phyloP scores from a whole-genome alignment of 1,284 basidiomycete genomes.

The Lentinula novae-zelandiae region DNA sequence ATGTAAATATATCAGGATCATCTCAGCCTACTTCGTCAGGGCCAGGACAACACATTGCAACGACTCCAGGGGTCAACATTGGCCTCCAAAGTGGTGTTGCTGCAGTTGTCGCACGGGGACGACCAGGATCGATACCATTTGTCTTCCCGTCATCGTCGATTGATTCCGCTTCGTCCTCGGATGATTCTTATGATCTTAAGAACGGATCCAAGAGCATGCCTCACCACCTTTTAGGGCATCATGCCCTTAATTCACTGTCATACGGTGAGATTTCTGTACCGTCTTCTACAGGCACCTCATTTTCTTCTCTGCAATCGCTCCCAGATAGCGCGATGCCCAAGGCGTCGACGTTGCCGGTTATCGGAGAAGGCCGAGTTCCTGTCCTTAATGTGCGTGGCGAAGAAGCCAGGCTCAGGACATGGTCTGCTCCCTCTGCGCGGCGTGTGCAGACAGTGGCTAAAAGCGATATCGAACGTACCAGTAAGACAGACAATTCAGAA shows the following conservation, averaged over 20 bases:
- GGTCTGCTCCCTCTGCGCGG: constrained; percentile 8
- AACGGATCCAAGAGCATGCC: neutral
- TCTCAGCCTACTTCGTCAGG: neutral
- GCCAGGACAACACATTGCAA: neutral
- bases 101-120: too few species aligned
- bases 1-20: neutral
- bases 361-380: neutral
- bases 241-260: neutral
- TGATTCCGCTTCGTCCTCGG: constrained; percentile 13
- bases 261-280: constrained; percentile 1
- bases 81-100: too few species aligned
- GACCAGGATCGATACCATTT: neutral
- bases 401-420: constrained; percentile 1
- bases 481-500: neutral
- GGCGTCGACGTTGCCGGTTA: neutral
- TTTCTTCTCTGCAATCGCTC: constrained; percentile 8
- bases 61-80: neutral
- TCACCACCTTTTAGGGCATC: neutral
- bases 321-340: neutral
- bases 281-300: constrained; percentile 12
- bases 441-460: neutral
- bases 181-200: constrained; percentile 21
- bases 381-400: neutral
- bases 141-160: neutral
- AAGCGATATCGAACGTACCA: neutral